Evolutionary conservation across 2,329 filamentous ascomycete genomes (phyloP).

Genomic region (Taxawa tesnikishii): DNA sequence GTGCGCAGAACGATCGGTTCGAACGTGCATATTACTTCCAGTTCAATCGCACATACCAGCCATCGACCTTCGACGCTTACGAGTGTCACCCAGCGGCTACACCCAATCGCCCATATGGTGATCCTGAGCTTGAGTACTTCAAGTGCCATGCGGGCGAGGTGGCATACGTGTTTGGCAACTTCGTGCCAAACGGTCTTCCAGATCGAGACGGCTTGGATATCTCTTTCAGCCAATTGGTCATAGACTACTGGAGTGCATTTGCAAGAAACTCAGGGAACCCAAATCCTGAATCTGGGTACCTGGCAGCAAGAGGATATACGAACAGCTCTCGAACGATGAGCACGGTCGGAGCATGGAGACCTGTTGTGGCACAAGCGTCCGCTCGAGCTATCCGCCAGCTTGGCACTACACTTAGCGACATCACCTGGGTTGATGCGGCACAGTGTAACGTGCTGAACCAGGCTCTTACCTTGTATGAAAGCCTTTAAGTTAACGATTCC

Average conservation of each 20-base stretch:
- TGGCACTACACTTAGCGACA: too few relatives aligned
- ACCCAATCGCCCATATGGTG: slow-evolving; percentile 17
- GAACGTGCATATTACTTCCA: slow-evolving; percentile 21
- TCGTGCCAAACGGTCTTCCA: slow-evolving; percentile 17
- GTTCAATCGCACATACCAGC: slow-evolving; percentile 30
- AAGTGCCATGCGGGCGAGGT: slow-evolving; percentile 31
- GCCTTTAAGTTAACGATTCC: too few relatives aligned
- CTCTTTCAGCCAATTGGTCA: slow-evolving; percentile 9
- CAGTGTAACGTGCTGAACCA: too few relatives aligned
- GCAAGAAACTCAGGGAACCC: slow-evolving; percentile 22
- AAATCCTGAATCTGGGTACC: slow-evolving; percentile 18
- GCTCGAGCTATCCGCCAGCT: too few relatives aligned
- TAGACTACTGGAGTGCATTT: slow-evolving; percentile 22
- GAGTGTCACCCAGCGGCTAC: slow-evolving; percentile 19
- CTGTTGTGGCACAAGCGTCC: too few relatives aligned
- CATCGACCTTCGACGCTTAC: slow-evolving; percentile 10
- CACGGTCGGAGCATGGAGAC: too few relatives aligned
- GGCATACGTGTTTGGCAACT: slow-evolving; percentile 25
- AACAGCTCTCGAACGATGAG: too few relatives aligned
- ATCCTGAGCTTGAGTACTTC: slow-evolving; percentile 26
- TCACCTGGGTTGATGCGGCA: too few relatives aligned
- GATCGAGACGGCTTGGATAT: slow-evolving; percentile 25
- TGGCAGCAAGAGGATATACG: slow-evolving; percentile 18
- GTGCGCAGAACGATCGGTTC: slow-evolving; percentile 20
- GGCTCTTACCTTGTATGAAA: too few relatives aligned